Percentiles rank a stretch among this genome's conserved stretches.
Evolutionary conservation across 169 alveolate genomes (phyloP).

Genomic region (Plasmodium yoelii): DNA sequence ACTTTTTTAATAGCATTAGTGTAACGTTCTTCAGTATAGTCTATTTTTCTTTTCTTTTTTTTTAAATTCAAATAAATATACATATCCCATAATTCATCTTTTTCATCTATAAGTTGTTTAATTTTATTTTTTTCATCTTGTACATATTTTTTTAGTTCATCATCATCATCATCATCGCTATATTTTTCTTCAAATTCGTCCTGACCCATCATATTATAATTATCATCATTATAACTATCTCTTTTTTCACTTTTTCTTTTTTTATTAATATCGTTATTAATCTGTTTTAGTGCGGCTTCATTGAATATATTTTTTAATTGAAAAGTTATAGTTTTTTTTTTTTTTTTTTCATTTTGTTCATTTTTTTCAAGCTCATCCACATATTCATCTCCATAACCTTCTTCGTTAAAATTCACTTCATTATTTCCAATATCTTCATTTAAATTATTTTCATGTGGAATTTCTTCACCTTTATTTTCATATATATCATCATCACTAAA

Average conservation of each 20-base stretch:
- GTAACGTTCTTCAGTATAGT: conserved; percentile 44
- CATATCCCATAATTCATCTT: conserved; percentile 70
- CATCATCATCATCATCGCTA: conserved; percentile 34
- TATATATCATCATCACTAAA: conserved; percentile 73
- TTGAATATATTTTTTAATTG: conserved; percentile 69
- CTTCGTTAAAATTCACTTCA: conserved; percentile 1
- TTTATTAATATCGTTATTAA: conserved; percentile 31
- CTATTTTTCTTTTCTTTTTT: conserved; percentile 68
- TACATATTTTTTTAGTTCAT: conserved; percentile 42
- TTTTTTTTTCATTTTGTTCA: conserved; percentile 26
- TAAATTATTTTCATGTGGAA: conserved; percentile 12
- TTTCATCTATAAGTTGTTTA: conserved; percentile 51
- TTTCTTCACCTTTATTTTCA: conserved; percentile 9
- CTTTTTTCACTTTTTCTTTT: conserved; percentile 33
- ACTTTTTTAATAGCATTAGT: conserved; percentile 39
- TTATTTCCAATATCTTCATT: conserved; percentile 2
- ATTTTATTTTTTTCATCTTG: conserved; percentile 58
- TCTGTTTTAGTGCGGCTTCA: conserved; percentile 44
- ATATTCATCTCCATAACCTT: neutral
- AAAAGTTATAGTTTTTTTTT: conserved; percentile 49
- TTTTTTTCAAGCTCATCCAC: neutral
- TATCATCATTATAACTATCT: conserved; percentile 15
- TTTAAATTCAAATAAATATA: conserved; percentile 66
- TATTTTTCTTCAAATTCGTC: neutral
- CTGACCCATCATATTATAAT: neutral